Percentiles rank a stretch among this genome's conserved stretches.
Evolutionary conservation across 495 filamentous ascomycete species (phyloP).

Genomic region (Penicilliopsis zonata): DNA sequence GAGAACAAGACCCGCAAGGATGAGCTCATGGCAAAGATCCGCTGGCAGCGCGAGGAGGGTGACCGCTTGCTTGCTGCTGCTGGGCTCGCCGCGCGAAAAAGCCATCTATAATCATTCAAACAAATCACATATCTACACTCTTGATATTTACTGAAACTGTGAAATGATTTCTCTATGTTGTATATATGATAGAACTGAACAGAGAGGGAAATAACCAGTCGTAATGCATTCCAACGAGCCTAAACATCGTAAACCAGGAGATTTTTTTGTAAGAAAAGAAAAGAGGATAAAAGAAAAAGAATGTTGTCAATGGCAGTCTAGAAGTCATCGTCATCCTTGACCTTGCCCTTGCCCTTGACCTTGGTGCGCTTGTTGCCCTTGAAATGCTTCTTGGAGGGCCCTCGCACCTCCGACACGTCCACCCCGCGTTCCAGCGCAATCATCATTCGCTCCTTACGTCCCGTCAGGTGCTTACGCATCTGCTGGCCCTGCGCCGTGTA

Average conservation of each 20-base stretch:
- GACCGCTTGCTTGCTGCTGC: slow-evolving; percentile 53
- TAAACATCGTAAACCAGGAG: too few species aligned
- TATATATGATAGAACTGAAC: too few species aligned
- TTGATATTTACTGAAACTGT: too few species aligned
- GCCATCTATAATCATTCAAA: slow-evolving; percentile 29
- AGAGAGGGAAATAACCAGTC: too few species aligned
- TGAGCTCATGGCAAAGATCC: slow-evolving; percentile 48
- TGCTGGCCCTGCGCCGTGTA: slow-evolving; percentile 68
- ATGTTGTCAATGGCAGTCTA: too few species aligned
- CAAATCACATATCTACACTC: too few species aligned
- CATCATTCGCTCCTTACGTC: slow-evolving; percentile 76
- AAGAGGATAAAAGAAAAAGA: too few species aligned
- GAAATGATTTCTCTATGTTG: too few species aligned
- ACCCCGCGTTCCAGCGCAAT: slow-evolving; percentile 74
- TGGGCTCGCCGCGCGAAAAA: slow-evolving; percentile 36
- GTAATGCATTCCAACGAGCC: too few species aligned
- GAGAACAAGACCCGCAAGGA: slow-evolving; percentile 63
- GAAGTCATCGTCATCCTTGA: slow-evolving; percentile 27
- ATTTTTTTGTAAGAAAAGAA: too few species aligned
- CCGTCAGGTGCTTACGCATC: slow-evolving; percentile 57
- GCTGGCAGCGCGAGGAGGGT: slow-evolving; percentile 50
- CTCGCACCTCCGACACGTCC: slow-evolving; percentile 68
- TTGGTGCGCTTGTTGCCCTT: slow-evolving; percentile 68
- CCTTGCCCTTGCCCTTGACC: slow-evolving; percentile 40
- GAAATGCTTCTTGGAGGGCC: slow-evolving; percentile 84